These are phyloP conservation scores for Solanum hybrid DNA, from an alignment of 305 asterid species.

Conservation along the genomic window DNA sequence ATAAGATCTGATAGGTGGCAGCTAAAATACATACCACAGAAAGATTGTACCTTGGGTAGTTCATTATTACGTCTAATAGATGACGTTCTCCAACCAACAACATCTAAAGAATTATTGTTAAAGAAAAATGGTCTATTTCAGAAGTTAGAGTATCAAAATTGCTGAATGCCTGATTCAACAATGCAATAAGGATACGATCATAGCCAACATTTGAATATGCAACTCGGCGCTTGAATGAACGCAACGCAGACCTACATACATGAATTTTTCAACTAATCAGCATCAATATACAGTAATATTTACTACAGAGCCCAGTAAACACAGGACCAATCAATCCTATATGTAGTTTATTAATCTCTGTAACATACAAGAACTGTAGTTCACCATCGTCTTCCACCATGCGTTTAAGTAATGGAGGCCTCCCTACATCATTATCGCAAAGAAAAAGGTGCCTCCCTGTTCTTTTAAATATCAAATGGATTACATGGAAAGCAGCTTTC, in stretches of 20 bases:
- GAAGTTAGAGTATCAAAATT: not conserved
- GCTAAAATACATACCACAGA: not conserved
- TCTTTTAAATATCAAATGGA: conserved; percentile 85
- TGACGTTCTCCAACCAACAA: conserved; percentile 98
- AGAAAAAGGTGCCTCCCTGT: conserved; percentile 93
- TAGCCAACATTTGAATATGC: conserved; percentile 72
- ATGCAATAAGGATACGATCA: conserved; percentile 65
- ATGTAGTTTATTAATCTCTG: not conserved
- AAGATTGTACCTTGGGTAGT: conserved; percentile 65
- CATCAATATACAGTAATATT: not conserved
- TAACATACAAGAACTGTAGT: conserved; percentile 51
- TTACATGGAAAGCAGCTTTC: conserved; percentile 55
- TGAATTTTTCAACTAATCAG: not conserved
- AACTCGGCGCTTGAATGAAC: conserved; percentile 67
- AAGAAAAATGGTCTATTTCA: conserved; percentile 21
- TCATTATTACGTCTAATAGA: conserved; percentile 81
- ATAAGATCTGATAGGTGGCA: conserved; percentile 2
- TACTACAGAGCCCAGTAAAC: not conserved
- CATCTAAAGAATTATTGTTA: conserved; percentile 41
- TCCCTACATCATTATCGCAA: conserved; percentile 64
- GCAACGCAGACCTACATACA: conserved; percentile 61
- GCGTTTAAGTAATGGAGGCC: conserved; percentile 73
- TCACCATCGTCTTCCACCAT: conserved; percentile 68
- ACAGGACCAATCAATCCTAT: not conserved
- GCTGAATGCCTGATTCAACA: not conserved